Conservation (phyloP, 495 filamentous ascomycete species). For the Monascus purpureus region DNA sequence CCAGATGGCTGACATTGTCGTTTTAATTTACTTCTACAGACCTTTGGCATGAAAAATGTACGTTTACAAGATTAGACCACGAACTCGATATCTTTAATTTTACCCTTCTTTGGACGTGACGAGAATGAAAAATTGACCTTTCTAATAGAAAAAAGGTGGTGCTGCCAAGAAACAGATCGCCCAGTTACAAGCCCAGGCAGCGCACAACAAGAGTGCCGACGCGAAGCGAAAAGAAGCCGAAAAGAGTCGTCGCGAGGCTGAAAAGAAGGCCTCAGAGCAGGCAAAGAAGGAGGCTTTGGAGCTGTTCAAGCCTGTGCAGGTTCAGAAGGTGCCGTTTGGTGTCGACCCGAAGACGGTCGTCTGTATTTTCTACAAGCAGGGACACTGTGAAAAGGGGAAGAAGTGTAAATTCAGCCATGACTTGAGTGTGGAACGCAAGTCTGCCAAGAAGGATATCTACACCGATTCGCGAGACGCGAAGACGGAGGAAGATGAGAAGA, state of each 20-base stretch:
- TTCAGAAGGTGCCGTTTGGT: constrained; percentile 93
- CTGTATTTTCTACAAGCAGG: constrained; percentile 91
- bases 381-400: constrained; percentile 89
- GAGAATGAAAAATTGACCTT: constrained; percentile 1
- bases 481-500: constrained; percentile 60
- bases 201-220: constrained; percentile 59
- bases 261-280: constrained; percentile 76
- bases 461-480: constrained; percentile 66
- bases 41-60: constrained; percentile 98
- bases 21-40: constrained; percentile 24
- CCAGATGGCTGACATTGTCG: constrained; percentile 7
- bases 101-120: too few relatives aligned
- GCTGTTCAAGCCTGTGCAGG: constrained; percentile 86
- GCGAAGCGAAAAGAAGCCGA: constrained; percentile 85
- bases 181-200: constrained; percentile 56
- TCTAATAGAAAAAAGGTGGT: constrained; percentile 72
- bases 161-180: constrained; percentile 80
- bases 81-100: constrained; percentile 1
- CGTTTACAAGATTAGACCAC: constrained; percentile 18
- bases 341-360: constrained; percentile 98
- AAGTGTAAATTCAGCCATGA: constrained; percentile 99
- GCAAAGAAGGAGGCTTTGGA: constrained; percentile 67
- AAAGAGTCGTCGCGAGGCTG: constrained; percentile 66
- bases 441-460: constrained; percentile 84
- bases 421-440: constrained; percentile 72